A percentile compares a stretch with the other conserved stretches of the same genome.
These are phyloP conservation scores for Acer negundo DNA, from an alignment of 345 rosid genomes.

Conservation along the genomic window DNA sequence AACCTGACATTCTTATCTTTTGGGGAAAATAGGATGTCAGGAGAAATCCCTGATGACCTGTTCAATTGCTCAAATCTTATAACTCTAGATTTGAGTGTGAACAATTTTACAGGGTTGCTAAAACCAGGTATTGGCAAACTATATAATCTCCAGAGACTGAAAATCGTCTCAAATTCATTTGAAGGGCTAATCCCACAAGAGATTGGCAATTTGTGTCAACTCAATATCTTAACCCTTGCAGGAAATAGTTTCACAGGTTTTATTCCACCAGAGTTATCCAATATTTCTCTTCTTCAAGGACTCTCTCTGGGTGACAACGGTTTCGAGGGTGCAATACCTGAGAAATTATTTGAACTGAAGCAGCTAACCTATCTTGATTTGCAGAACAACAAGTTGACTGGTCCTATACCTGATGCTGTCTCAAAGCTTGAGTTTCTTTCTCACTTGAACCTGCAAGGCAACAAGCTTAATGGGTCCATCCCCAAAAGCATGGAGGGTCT, in stretches of 20 bases:
- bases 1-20: conserved; percentile 56
- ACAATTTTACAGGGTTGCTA: conserved; percentile 60
- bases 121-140: conserved; percentile 65
- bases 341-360: conserved; percentile 51
- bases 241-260: conserved; percentile 59
- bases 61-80: conserved; percentile 62
- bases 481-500: conserved; percentile 58
- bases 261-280: conserved; percentile 63
- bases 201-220: conserved; percentile 59
- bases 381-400: conserved; percentile 60
- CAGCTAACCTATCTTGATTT: conserved; percentile 52
- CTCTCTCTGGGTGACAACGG: conserved; percentile 47
- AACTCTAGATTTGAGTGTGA: conserved; percentile 35
- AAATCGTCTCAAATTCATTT: conserved; percentile 49
- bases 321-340: conserved; percentile 64
- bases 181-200: conserved; percentile 63
- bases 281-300: conserved; percentile 69
- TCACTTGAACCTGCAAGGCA: conserved; percentile 52
- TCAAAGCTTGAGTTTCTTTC: conserved; percentile 64
- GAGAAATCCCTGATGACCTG: conserved; percentile 78
- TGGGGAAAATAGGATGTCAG: conserved; percentile 48
- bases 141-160: conserved; percentile 43
- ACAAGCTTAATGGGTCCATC: conserved; percentile 71
- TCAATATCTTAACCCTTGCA: conserved; percentile 43
- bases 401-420: conserved; percentile 51